Conservation (phyloP, 768 basidiomycete species). For the Leccinum rimulosum region DNA sequence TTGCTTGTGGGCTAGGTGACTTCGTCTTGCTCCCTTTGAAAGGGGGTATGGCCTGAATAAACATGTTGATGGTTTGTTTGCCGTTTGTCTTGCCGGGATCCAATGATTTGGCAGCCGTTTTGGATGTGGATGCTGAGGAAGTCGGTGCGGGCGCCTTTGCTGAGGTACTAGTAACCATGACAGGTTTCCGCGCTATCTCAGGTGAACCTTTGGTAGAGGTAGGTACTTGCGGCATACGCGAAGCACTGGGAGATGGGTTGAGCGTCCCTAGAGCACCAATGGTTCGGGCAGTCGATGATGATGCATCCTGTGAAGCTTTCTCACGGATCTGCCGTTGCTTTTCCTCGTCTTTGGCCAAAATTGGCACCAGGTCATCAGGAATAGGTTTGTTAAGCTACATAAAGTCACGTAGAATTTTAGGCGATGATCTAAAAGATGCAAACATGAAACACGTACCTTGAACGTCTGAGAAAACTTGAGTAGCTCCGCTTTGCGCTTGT, state of each 20-base stretch:
- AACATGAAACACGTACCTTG: slow-evolving; percentile 60
- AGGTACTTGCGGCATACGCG: slow-evolving; percentile 38
- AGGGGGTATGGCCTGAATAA: slow-evolving; percentile 87
- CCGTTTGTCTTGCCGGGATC: slow-evolving; percentile 36
- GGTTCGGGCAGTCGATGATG: slow-evolving; percentile 61
- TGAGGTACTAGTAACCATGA: slow-evolving; percentile 21
- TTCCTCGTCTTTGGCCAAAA: slow-evolving; percentile 90
- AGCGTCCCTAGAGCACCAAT: slow-evolving; percentile 54
- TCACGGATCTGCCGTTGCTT: slow-evolving; percentile 83
- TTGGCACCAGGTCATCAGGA: slow-evolving; percentile 89
- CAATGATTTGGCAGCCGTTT: slow-evolving; percentile 30
- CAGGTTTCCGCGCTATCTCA: slow-evolving; percentile 28
- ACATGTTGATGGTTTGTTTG: slow-evolving; percentile 62
- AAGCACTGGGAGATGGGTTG: slow-evolving; percentile 45
- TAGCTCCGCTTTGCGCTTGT: slow-evolving; percentile 89
- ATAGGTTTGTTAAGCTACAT: slow-evolving; percentile 88
- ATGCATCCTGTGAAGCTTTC: slow-evolving; percentile 68
- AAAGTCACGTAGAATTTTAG: neutral
- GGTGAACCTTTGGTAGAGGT: slow-evolving; percentile 30
- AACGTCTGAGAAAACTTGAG: slow-evolving; percentile 92
- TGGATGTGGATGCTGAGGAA: slow-evolving; percentile 29
- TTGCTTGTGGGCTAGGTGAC: slow-evolving; percentile 30
- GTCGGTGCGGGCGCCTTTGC: slow-evolving; percentile 32
- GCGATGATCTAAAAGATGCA: neutral
- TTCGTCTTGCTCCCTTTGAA: slow-evolving; percentile 66